Evolutionary conservation across 2,329 filamentous ascomycete species (phyloP), one percentile per base, ranked within the genome.

Genomic region (Fusarium camptoceras): DNA sequence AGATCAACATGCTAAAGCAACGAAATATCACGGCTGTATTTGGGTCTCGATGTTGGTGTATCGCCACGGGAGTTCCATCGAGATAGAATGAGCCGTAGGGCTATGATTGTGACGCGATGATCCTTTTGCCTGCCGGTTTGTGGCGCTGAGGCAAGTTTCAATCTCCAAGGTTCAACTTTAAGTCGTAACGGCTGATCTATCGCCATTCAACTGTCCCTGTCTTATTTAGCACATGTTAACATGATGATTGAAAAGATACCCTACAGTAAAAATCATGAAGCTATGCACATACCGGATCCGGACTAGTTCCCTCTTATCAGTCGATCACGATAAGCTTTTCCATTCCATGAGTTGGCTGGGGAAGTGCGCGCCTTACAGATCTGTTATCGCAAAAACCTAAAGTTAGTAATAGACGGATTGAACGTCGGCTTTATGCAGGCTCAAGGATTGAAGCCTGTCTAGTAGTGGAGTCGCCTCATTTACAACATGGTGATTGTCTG

Each of bases 1-100:
- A 53, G 44, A 55, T 69, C 44, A 31, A 24, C 20, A 44, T 25
- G 25, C 16, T 6, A 2, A 24, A 12, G 30, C 30, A 16, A 4
- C 5, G 11, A 43, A 31, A 39, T 68, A 20, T 22, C n/a, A 27
- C 16, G 24, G 1, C 20, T 34, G 18, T 11, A 16, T 5, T 12
- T 46, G 15, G 18, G 50, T 64, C 31, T 30, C 2, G 1, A 24
- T 42, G 12, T n/a, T n/a, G n/a, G n/a, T n/a, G 10, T 20, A 6
- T 28, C 14, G 58, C 18, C 18, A 64, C 37, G 2, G 4, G 0
- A 4, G 18, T 4, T 18, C 39, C 5, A 16, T 12, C 12, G 3
- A 22, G 25, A 11, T 0, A 2, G 8, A 2, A 27, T 2, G 4
- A 6, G 25, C 15, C 0, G 18, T 3, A 6, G 20, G 24, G 8